Evolutionary conservation across 495 filamentous ascomycete genomes (phyloP).

Genomic region (Amphirosellinia nigrospora): DNA sequence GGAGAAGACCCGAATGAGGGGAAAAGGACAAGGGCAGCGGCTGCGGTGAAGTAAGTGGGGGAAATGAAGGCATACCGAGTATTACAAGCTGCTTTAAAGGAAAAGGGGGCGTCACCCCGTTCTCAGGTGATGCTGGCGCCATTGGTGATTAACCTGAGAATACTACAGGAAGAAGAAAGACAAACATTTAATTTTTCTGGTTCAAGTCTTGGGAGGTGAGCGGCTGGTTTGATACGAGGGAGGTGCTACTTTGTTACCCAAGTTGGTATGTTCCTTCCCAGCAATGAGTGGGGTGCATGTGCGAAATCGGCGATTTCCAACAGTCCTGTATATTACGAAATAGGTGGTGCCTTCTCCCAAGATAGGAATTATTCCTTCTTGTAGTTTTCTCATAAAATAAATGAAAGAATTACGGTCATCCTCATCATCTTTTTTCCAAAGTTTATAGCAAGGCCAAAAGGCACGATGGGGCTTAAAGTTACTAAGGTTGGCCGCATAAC

Average conservation of each 20-base stretch:
- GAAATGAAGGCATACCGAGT: slow-evolving; percentile 36
- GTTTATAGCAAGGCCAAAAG: background rate
- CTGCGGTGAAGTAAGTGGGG: background rate
- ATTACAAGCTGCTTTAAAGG: slow-evolving; percentile 42
- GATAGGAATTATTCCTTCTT: background rate
- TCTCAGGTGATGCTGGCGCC: slow-evolving; percentile 17
- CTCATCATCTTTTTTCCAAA: background rate
- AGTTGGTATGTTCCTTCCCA: background rate
- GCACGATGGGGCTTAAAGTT: slow-evolving; percentile 4
- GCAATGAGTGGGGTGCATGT: slow-evolving; percentile 15
- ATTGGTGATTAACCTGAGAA: background rate
- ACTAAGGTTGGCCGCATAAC: background rate
- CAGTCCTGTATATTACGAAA: background rate
- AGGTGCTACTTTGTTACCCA: background rate
- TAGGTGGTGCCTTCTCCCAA: background rate
- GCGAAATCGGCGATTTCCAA: slow-evolving; percentile 19
- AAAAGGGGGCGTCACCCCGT: slow-evolving; percentile 29
- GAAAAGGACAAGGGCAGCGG: background rate
- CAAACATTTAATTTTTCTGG: background rate
- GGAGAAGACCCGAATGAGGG: background rate
- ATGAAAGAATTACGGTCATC: background rate
- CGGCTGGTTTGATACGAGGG: background rate
- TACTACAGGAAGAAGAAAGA: background rate
- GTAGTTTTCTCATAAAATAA: background rate
- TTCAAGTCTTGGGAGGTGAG: background rate